phyloP scores from a whole-genome alignment of 2,329 filamentous ascomycete species.

The Fusarium xyrophilum region DNA sequence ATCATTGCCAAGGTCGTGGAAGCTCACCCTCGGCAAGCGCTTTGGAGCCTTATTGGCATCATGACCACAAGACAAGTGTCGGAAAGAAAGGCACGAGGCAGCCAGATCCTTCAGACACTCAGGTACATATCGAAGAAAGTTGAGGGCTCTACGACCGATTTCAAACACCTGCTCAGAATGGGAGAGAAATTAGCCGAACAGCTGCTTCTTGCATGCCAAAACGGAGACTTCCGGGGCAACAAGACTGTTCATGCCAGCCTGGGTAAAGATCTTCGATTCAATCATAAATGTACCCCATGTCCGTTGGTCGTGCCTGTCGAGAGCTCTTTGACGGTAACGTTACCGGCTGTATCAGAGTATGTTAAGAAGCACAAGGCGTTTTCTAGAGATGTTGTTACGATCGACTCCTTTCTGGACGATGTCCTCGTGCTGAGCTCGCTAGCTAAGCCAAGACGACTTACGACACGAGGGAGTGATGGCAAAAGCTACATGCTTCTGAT shows the following conservation, averaged over 20 bases:
- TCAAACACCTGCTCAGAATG: slow-evolving; percentile 74
- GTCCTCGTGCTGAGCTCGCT: slow-evolving; percentile 90
- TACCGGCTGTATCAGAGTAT: slow-evolving; percentile 77
- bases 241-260: slow-evolving; percentile 75
- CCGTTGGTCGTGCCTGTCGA: slow-evolving; percentile 89
- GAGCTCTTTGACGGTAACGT: slow-evolving; percentile 78
- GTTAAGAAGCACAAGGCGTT: slow-evolving; percentile 85
- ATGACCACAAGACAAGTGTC: slow-evolving; percentile 76
- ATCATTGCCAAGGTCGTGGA: slow-evolving; percentile 89
- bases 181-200: slow-evolving; percentile 86
- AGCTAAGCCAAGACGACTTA: slow-evolving; percentile 89
- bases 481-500: slow-evolving; percentile 88
- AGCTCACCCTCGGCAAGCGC: slow-evolving; percentile 85
- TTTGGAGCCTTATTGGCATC: slow-evolving; percentile 91
- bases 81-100: slow-evolving; percentile 66
- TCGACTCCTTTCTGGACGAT: slow-evolving; percentile 81
- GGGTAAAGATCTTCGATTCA: slow-evolving; percentile 79
- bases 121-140: slow-evolving; percentile 57
- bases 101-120: slow-evolving; percentile 59
- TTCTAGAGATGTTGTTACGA: slow-evolving; percentile 82
- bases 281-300: slow-evolving; percentile 81
- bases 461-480: slow-evolving; percentile 86
- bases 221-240: slow-evolving; percentile 74
- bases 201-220: slow-evolving; percentile 80
- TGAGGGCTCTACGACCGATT: slow-evolving; percentile 62